A percentile compares a stretch with the other conserved stretches of the same genome.
Conservation (phyloP, 176 grass and related monocot genomes). For the Oryza glaberrima region DNA sequence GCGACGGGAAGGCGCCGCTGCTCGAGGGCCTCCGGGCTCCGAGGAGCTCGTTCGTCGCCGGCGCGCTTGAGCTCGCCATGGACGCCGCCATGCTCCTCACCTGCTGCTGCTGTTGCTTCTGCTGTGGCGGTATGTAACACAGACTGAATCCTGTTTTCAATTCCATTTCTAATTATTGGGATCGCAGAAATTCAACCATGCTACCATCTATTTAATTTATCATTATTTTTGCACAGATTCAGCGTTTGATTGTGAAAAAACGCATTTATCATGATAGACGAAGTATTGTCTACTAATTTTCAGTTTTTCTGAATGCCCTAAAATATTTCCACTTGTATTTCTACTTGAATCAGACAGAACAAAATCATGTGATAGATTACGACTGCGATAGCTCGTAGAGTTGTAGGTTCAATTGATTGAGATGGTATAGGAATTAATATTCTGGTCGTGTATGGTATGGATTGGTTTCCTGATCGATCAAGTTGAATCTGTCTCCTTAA, state of each 20-base stretch:
- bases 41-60: slow-evolving; percentile 16
- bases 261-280: not conserved
- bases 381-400: not conserved
- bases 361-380: not conserved
- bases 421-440: slow-evolving; percentile 33
- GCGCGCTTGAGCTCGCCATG: slow-evolving; percentile 43
- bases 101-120: slow-evolving; percentile 83
- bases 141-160: not conserved
- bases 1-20: slow-evolving; percentile 50
- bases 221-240: not conserved
- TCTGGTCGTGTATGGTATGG: too few species aligned
- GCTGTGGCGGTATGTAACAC: slow-evolving; percentile 64
- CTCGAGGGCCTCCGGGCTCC: slow-evolving; percentile 36
- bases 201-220: not conserved
- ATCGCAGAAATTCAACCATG: not conserved
- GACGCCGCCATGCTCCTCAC: slow-evolving; percentile 72
- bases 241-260: not conserved
- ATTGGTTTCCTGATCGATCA: too few species aligned
- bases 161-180: not conserved
- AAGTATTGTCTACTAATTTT: too few species aligned
- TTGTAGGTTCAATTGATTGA: not conserved
- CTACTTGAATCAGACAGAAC: too few species aligned
- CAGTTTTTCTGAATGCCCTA: too few species aligned
- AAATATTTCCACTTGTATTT: too few species aligned
- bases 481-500: not conserved